Evolutionary conservation across 306 rosid species (phyloP), one percentile per base, ranked within the genome.

Genomic region (Prunus campanulata): DNA sequence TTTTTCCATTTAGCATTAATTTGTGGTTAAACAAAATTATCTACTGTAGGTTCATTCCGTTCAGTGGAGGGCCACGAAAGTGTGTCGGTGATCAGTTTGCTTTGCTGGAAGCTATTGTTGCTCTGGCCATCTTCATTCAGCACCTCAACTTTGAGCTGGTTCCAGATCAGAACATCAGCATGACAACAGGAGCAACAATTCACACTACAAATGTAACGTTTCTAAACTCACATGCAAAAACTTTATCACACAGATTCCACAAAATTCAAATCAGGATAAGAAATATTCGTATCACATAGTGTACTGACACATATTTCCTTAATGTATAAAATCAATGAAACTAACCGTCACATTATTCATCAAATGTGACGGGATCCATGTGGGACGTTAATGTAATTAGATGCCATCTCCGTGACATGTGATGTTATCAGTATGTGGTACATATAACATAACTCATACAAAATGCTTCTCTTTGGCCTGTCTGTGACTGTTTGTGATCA

Each of bases 121-220:
- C 97, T 49, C 97, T 92, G 11, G 83, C 96, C 5, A 84, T 95
- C 79, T 95, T 95, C 86, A 66, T 95, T 49, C 97, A 92, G 85
- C 78, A 84, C 79, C 73, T 92, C 77, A 88, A 88, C 81, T 92
- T 95, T 64, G 97, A 92, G 84, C 83, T 90, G 61, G 96, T 92
- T 74, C 97, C 97, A 7, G 85, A 87, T 83, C 97, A 92, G 86
- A 89, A 82, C 81, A 92, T 95, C 72, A 85, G 89, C 78, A 95
- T 95, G 99, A 95, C 97, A 27, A 90, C 99, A 18, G 99, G 99
- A 60, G 97, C 98, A 79, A 95, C 99, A 68, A 95, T 95, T 84
- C 99, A 95, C 82, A 90, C 99, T 19, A 86, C 97, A 82, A 90
- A 90, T 68, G 97, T 95, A 92, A 94, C 46, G 20, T 70, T 72